Evolutionary conservation across 768 basidiomycete genomes (phyloP).

Genomic region (Podaxis sp.): DNA sequence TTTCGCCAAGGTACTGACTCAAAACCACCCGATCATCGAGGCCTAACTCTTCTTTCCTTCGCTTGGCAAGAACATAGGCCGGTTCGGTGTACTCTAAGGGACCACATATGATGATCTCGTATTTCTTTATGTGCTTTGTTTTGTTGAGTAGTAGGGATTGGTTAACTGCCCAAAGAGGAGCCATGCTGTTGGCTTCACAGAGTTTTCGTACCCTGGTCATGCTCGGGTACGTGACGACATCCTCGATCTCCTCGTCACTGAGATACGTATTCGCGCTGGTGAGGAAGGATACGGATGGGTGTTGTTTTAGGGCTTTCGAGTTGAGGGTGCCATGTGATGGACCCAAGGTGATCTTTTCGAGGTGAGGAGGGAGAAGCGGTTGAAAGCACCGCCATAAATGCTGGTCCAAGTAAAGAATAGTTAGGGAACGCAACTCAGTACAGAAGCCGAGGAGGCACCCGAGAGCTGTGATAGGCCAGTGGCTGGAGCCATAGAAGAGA

Average conservation of each 20-base stretch:
- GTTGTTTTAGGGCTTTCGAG: slow-evolving; percentile 26
- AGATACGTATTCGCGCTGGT: slow-evolving; percentile 35
- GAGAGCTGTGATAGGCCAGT: slow-evolving; percentile 33
- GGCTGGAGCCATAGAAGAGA: slow-evolving; percentile 28
- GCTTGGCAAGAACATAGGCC: slow-evolving; percentile 1
- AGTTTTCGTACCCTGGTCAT: slow-evolving; percentile 29
- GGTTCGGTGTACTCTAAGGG: not conserved
- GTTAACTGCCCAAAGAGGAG: slow-evolving; percentile 24
- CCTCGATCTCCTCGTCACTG: slow-evolving; percentile 34
- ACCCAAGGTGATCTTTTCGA: slow-evolving; percentile 32
- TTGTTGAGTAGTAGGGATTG: slow-evolving; percentile 28
- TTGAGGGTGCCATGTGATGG: slow-evolving; percentile 35
- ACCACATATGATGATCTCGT: slow-evolving; percentile 27
- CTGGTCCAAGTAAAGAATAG: slow-evolving; percentile 32
- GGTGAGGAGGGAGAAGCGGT: slow-evolving; percentile 28
- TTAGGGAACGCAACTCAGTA: slow-evolving; percentile 27
- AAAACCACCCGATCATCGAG: slow-evolving; percentile 18
- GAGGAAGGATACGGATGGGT: slow-evolving; percentile 26
- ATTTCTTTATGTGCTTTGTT: slow-evolving; percentile 24
- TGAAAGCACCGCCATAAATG: slow-evolving; percentile 30
- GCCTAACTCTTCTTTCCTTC: slow-evolving; percentile 13
- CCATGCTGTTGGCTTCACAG: slow-evolving; percentile 21
- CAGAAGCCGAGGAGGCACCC: slow-evolving; percentile 30
- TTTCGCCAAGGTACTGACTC: slow-evolving; percentile 9
- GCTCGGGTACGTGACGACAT: slow-evolving; percentile 28